Evolutionary conservation across 768 basidiomycete species (phyloP).

Genomic region (Sporobolomyces pararoseus): DNA sequence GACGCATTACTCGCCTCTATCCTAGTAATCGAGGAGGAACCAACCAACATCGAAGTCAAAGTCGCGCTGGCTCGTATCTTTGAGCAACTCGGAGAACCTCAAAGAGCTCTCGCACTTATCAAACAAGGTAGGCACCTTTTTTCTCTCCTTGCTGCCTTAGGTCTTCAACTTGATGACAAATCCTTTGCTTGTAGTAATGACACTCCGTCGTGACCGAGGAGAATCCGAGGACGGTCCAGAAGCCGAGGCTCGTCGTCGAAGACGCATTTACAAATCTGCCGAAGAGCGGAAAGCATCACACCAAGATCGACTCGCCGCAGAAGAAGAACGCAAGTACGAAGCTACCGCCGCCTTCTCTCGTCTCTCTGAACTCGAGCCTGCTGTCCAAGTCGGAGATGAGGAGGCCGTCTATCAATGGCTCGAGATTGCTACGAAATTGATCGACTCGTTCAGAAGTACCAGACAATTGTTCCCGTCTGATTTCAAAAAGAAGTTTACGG

Average conservation of each 20-base stretch:
- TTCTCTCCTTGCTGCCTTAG: too few species aligned
- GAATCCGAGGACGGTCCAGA: neutral
- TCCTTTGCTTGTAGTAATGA: neutral
- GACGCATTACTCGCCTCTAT: too few species aligned
- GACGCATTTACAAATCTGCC: constrained; percentile 57
- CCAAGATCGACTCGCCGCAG: constrained; percentile 60
- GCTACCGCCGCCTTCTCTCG: constrained; percentile 55
- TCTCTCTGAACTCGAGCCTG: constrained; percentile 53
- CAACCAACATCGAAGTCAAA: constrained; percentile 73
- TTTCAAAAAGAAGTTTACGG: constrained; percentile 44
- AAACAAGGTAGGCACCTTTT: constrained; percentile 62
- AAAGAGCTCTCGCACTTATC: constrained; percentile 76
- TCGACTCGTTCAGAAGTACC: constrained; percentile 86
- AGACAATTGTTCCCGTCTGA: constrained; percentile 74
- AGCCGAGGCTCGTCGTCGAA: neutral
- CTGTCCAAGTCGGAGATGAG: constrained; percentile 51
- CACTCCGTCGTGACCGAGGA: neutral
- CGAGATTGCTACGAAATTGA: constrained; percentile 73
- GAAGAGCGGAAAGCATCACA: constrained; percentile 61
- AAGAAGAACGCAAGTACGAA: constrained; percentile 10
- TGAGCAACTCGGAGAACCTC: constrained; percentile 73
- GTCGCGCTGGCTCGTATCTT: constrained; percentile 86
- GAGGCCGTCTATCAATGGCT: constrained; percentile 71
- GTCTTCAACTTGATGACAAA: neutral
- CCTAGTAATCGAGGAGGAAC: constrained; percentile 73